These are phyloP conservation scores for Pichiaceae sp. DNA, from an alignment of 1,139 yeast species.

Conservation along the genomic window DNA sequence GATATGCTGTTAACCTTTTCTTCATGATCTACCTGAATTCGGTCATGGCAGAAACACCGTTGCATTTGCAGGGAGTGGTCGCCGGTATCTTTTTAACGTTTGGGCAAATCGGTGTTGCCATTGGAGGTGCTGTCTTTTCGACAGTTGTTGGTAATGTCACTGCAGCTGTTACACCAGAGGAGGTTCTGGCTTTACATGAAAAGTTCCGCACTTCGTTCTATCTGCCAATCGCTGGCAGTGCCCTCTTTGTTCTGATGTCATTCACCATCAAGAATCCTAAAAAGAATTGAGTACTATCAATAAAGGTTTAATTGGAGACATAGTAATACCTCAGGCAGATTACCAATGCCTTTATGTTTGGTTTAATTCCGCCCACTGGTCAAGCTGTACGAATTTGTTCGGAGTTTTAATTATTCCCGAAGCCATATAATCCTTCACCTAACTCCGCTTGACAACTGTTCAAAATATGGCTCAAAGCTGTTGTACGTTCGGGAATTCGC, in stretches of 20 bases:
- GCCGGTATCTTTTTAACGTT: conserved; percentile 24
- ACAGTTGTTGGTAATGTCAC: conserved; percentile 16
- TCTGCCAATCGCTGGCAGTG: conserved; percentile 5
- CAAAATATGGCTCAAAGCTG: too few species aligned
- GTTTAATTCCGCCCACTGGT: too few species aligned
- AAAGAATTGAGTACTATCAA: too few species aligned
- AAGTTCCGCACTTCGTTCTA: conserved; percentile 7
- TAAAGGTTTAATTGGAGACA: too few species aligned
- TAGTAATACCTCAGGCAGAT: too few species aligned
- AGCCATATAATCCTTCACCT: too few species aligned
- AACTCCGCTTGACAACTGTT: too few species aligned
- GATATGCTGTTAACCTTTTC: conserved; percentile 8
- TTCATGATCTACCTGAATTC: conserved; percentile 16
- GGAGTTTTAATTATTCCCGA: too few species aligned
- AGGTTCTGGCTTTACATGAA: not conserved
- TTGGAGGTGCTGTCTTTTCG: conserved; percentile 21
- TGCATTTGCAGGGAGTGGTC: conserved; percentile 25
- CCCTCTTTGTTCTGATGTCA: not conserved
- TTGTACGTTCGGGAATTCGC: too few species aligned
- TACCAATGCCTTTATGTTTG: too few species aligned
- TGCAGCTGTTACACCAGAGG: not conserved
- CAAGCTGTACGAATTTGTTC: too few species aligned
- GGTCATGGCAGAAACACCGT: conserved; percentile 23
- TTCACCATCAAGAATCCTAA: not conserved
- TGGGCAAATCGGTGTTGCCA: conserved; percentile 22